Percentiles rank a stretch among this genome's conserved stretches.
Evolutionary conservation across 2,329 filamentous ascomycete genomes (phyloP).

Genomic region (Diplodia scrobiculata): DNA sequence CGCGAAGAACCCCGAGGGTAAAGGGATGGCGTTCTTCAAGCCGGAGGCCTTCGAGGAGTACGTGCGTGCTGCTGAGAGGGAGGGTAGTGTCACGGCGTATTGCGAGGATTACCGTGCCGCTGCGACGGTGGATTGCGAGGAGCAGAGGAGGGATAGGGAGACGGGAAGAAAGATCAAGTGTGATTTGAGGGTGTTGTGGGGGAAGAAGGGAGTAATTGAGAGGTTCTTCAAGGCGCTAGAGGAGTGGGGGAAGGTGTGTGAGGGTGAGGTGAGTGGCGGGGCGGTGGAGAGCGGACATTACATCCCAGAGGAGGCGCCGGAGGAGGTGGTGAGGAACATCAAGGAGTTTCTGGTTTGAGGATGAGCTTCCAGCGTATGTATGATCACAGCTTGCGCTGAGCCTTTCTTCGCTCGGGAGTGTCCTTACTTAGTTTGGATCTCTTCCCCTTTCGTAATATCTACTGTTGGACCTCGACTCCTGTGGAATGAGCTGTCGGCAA

Average conservation of each 20-base stretch:
- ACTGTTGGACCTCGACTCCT: too few relatives aligned
- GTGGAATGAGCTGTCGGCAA: too few relatives aligned
- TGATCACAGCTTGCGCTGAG: too few relatives aligned
- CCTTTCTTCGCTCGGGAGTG: too few relatives aligned
- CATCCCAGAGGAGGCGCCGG: constrained; percentile 56
- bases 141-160: constrained; percentile 51
- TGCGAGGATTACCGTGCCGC: constrained; percentile 61
- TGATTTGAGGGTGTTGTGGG: constrained; percentile 56
- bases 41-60: constrained; percentile 49
- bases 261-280: constrained; percentile 34
- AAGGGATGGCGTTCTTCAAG: constrained; percentile 29
- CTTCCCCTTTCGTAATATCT: too few relatives aligned
- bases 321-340: constrained; percentile 44
- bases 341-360: constrained; percentile 26
- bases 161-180: constrained; percentile 49
- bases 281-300: constrained; percentile 53
- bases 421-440: too few relatives aligned
- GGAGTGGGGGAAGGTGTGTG: constrained; percentile 56
- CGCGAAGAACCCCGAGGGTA: constrained; percentile 27
- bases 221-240: constrained; percentile 53
- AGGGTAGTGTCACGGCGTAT: constrained; percentile 51
- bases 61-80: constrained; percentile 47
- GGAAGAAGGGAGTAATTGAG: constrained; percentile 48
- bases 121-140: constrained; percentile 56
- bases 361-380: too few relatives aligned